phyloP scores from a whole-genome alignment of 2,329 filamentous ascomycete species.

The Tothia fuscella region DNA sequence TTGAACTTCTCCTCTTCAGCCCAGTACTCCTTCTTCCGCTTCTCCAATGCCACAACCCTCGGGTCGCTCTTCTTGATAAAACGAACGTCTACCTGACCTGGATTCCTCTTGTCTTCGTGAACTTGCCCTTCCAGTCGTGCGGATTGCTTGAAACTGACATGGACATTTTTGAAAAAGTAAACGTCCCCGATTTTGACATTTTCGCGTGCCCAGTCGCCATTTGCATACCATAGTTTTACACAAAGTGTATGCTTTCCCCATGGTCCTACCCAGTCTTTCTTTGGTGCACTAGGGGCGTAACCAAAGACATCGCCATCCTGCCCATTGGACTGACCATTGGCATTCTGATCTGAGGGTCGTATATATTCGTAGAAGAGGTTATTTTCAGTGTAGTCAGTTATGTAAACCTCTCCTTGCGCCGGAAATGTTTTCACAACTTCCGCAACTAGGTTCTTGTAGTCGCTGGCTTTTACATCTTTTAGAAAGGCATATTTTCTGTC shows the following conservation, averaged over 20 bases:
- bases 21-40: constrained; percentile 51
- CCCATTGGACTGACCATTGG: constrained; percentile 18
- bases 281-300: constrained; percentile 33
- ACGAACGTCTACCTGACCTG: constrained; percentile 46
- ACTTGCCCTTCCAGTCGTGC: constrained; percentile 59
- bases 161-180: constrained; percentile 59
- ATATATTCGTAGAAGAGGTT: constrained; percentile 46
- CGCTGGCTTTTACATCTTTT: constrained; percentile 43
- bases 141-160: constrained; percentile 44
- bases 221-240: constrained; percentile 57
- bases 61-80: constrained; percentile 34
- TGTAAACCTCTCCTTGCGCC: constrained; percentile 46
- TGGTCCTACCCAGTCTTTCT: constrained; percentile 57
- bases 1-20: constrained; percentile 9
- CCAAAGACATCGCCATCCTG: constrained; percentile 43
- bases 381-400: constrained; percentile 77
- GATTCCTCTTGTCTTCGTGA: constrained; percentile 44
- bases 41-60: constrained; percentile 45
- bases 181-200: constrained; percentile 48
- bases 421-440: constrained; percentile 54
- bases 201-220: constrained; percentile 46
- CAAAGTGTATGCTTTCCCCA: constrained; percentile 60
- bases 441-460: constrained; percentile 58
- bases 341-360: too few relatives aligned
- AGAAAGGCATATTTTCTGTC: constrained; percentile 50